Base-by-base conservation (phyloP, 2,329 filamentous ascomycete species). In the Colletotrichum acutatum region DNA sequence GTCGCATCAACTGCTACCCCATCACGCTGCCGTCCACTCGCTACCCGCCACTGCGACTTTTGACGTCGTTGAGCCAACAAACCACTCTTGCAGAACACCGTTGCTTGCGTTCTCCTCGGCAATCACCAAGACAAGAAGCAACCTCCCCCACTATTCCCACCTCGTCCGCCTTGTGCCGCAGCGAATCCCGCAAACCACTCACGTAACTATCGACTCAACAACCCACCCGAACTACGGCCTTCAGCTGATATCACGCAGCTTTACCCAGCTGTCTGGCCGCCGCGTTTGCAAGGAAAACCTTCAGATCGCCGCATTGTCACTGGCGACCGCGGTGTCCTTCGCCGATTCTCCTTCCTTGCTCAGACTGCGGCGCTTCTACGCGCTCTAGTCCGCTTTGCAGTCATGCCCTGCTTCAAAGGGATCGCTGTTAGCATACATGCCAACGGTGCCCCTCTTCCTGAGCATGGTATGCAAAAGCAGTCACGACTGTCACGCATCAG, bases 341-440 rank as follows among this genome's bases (percentile, higher is more conserved):
- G 42, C 56, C 52, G 30, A 56, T n/a, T 11, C n/a, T 32, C 56
- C 26, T 24, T 49, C 12, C 56, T 26, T 61, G 9, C 54, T 67
- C 16, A 14, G 53, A 46, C 34, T 60, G 56, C 56, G 34, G 53
- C 28, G 65, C 56, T 14, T 26, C 56, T 19, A 67, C 28, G 22
- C 56, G 56, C 58, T 37, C 54, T 32, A 57, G 32, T 7, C 42
- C 46, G 24, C 22, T 37, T 54, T 57, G 57, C 79, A 80, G 89
- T 81, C 81, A 91, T 91, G 97, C 97, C 97, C 87, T 98, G 95
- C 91, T 99, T 98, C 88, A 97, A 98, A 88, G 97, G 97, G 85
- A 95, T 99, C 85, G 96, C 97, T 79, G 96, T 98, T 82, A 97
- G 94, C 89, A 97, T 98, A 83, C 97, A 99, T 86, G 90, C 91